Percentiles rank a stretch among this genome's conserved stretches.
phyloP scores from a whole-genome alignment of 2,329 filamentous ascomycete species.

The Xylaria sp. region DNA sequence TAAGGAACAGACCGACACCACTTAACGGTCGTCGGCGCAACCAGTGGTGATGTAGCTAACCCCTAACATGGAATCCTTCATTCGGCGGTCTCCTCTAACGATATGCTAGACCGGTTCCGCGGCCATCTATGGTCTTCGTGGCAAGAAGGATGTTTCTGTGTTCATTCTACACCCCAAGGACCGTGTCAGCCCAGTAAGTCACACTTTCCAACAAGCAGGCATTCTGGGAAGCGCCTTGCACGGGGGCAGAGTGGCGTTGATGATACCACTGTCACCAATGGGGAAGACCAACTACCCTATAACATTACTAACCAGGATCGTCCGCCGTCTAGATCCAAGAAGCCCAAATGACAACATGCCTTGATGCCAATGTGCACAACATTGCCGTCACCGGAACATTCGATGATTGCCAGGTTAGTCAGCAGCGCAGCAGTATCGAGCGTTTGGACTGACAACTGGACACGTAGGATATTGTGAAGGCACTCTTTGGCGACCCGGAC shows the following conservation, averaged over 20 bases:
- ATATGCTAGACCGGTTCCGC: conserved; percentile 79
- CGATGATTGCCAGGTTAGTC: conserved; percentile 78
- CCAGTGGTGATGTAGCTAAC: conserved; percentile 67
- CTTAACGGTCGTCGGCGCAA: conserved; percentile 85
- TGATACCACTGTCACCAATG: background rate
- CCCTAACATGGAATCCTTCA: background rate
- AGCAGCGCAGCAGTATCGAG: background rate
- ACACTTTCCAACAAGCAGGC: conserved; percentile 40
- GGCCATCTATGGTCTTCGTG: conserved; percentile 91
- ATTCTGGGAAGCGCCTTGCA: background rate
- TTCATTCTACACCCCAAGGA: conserved; percentile 95
- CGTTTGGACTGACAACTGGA: background rate
- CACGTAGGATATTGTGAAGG: conserved; percentile 83
- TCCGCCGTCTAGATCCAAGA: conserved; percentile 69
- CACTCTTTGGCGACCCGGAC: conserved; percentile 83
- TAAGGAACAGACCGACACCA: conserved; percentile 68
- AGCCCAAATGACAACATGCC: conserved; percentile 94
- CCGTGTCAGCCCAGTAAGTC: conserved; percentile 68
- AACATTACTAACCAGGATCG: background rate
- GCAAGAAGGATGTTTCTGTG: conserved; percentile 96
- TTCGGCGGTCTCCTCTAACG: conserved; percentile 4
- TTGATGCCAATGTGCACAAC: conserved; percentile 92
- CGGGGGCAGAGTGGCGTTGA: background rate
- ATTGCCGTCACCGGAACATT: conserved; percentile 89
- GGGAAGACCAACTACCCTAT: background rate